phyloP scores from a whole-genome alignment of 768 basidiomycete genomes.

The Psilocybe sp. region DNA sequence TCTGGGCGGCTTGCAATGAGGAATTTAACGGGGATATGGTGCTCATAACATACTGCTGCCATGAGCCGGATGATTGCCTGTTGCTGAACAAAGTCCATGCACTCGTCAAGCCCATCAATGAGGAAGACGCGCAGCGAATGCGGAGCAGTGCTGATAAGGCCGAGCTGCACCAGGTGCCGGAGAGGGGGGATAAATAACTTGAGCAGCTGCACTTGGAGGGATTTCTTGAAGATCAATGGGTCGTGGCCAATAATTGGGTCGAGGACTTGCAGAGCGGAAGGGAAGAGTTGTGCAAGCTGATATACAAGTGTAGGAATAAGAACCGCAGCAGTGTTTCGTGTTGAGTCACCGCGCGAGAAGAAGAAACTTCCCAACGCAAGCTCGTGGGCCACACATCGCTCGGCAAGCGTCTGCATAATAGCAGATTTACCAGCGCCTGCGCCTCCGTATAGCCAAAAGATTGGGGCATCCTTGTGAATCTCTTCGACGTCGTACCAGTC shows the following conservation, averaged over 20 bases:
- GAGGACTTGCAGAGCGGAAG: not conserved
- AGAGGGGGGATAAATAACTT: not conserved
- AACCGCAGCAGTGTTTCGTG: not conserved
- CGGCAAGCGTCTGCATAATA: not conserved
- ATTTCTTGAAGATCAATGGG: not conserved
- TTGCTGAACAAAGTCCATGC: not conserved
- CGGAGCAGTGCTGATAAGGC: not conserved
- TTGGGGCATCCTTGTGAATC: not conserved
- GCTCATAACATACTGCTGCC: not conserved
- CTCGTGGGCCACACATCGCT: not conserved
- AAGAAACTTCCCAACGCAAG: not conserved
- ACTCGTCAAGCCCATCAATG: constrained; percentile 3
- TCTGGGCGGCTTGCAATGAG: constrained; percentile 2
- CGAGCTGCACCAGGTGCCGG: not conserved
- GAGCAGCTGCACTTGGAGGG: not conserved
- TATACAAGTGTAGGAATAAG: not conserved
- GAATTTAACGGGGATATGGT: not conserved
- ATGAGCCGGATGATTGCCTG: not conserved
- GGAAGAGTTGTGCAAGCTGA: not conserved
- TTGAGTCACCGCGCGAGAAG: not conserved
- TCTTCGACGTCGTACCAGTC: too few relatives aligned
- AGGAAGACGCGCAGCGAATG: not conserved
- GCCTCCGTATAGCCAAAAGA: constrained; percentile 1
- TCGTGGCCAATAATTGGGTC: not conserved
- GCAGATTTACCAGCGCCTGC: constrained; percentile 2